phyloP scores from a whole-genome alignment of 1,284 basidiomycete genomes.

The Psilocybe mexicana region DNA sequence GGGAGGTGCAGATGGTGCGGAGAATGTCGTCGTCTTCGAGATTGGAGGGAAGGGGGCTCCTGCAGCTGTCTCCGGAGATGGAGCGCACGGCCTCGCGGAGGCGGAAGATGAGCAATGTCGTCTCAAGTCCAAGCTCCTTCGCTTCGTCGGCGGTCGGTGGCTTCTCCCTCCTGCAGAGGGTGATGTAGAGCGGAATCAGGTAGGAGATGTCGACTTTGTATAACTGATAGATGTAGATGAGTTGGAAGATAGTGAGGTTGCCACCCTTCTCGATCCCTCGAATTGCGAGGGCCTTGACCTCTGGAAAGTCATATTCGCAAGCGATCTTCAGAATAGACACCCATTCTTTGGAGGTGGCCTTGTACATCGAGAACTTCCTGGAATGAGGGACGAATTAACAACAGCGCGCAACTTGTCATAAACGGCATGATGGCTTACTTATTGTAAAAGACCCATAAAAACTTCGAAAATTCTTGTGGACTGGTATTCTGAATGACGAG shows the following conservation, averaged over 20 bases:
- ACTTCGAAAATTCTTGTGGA: slow-evolving; percentile 51
- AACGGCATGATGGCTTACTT: slow-evolving; percentile 47
- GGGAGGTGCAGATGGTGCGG: slow-evolving; percentile 8
- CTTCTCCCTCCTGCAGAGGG: slow-evolving; percentile 33
- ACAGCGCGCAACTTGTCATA: background rate
- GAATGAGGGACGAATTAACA: too few relatives aligned
- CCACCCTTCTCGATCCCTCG: slow-evolving; percentile 52
- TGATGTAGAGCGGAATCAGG: slow-evolving; percentile 24
- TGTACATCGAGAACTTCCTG: slow-evolving; percentile 50
- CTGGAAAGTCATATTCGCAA: slow-evolving; percentile 52
- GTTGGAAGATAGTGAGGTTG: slow-evolving; percentile 42
- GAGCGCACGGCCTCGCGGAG: slow-evolving; percentile 43
- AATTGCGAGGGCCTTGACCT: slow-evolving; percentile 54
- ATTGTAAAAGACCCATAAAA: slow-evolving; percentile 72
- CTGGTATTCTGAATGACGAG: slow-evolving; percentile 50
- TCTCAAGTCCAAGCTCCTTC: slow-evolving; percentile 41
- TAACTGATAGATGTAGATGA: slow-evolving; percentile 53
- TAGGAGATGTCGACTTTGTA: slow-evolving; percentile 42
- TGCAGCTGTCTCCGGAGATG: slow-evolving; percentile 24
- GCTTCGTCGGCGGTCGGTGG: slow-evolving; percentile 44
- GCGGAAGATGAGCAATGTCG: slow-evolving; percentile 42
- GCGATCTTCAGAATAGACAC: slow-evolving; percentile 55
- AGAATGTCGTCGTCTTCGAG: slow-evolving; percentile 16
- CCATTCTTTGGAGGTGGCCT: slow-evolving; percentile 47
- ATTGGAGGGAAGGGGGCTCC: slow-evolving; percentile 21